Conservation (phyloP, 345 rosid genomes). For the Populus tremula region DNA sequence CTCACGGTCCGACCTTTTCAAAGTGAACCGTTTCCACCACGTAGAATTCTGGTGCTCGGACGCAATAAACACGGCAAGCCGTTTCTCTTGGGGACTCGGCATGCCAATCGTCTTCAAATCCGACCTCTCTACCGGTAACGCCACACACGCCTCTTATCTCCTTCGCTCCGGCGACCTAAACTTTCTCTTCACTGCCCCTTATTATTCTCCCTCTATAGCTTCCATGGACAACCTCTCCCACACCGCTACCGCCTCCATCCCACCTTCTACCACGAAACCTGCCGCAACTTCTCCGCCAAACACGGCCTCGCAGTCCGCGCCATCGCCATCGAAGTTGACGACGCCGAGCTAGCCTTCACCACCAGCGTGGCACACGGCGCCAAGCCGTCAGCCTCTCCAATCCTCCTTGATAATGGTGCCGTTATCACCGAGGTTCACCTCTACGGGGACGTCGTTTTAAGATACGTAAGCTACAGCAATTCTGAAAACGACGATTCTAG, state of each 20-base stretch:
- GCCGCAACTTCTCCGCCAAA: constrained; percentile 51
- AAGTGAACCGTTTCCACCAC: constrained; percentile 74
- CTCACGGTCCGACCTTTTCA: constrained; percentile 70
- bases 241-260: constrained; percentile 48
- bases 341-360: constrained; percentile 60
- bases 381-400: constrained; percentile 46
- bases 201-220: constrained; percentile 76
- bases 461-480: constrained; percentile 59
- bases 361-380: constrained; percentile 69
- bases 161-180: constrained; percentile 74
- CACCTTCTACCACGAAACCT: constrained; percentile 36
- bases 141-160: constrained; percentile 76
- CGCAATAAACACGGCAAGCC: constrained; percentile 74
- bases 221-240: constrained; percentile 26
- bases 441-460: constrained; percentile 79
- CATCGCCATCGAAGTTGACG: constrained; percentile 66
- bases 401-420: constrained; percentile 41
- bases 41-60: constrained; percentile 90
- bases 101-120: constrained; percentile 80
- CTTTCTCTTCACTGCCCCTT: constrained; percentile 82
- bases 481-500: neutral
- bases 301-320: constrained; percentile 80
- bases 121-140: constrained; percentile 89
- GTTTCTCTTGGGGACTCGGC: constrained; percentile 93
- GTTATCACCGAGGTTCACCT: constrained; percentile 67